Evolutionary conservation across 768 basidiomycete species (phyloP), one percentile per base, ranked within the genome.

Genomic region (Lactarius akahatsu): DNA sequence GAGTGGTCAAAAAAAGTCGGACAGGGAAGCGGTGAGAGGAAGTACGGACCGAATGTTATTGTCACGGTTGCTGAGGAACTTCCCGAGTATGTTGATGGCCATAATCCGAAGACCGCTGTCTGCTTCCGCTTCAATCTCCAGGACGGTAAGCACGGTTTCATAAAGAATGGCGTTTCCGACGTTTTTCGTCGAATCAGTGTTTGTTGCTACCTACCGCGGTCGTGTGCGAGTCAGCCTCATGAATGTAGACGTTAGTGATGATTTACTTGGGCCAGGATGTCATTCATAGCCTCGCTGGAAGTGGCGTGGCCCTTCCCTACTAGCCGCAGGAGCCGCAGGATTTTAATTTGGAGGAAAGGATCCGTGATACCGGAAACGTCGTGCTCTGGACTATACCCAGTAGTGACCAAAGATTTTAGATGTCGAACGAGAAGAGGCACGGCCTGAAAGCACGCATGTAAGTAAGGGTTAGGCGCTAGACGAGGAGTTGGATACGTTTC

Each of bases 361-460:
- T 96, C 95, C 18, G 97, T 98, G 77, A 99, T 97, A 43, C 97
- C 97, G n/a, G 94, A 94, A 11, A 99, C 97, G 71, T 99, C 97
- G 73, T 98, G 97, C 75, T 98, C 97, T 28, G 97, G 96, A 72
- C 94, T 96, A 77, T 97, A 98, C 10, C 96, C 96, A 4, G 96
- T 97, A 0, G 96, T 95, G 50, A 92, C 93, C 65, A 98, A 80
- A 1, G 94, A 91, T 76, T 98, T 98, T 70, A 99, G 83, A 73
- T 97, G 94, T 69, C 94, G 89, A 61, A 98, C 96, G 30, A 99
- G 89, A 11, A 96, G 80, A 2, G 94, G 92, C 3, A 98, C 95
- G 56, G 91, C 92, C 94, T 96, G 4, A n/a, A 50, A 62, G 41
- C 43, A 73, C 65, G 50, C 55, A 4, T 63, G 15, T 57, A 28